Base-by-base conservation (phyloP, 805 yeast species). In the Priceomyces castillae region DNA sequence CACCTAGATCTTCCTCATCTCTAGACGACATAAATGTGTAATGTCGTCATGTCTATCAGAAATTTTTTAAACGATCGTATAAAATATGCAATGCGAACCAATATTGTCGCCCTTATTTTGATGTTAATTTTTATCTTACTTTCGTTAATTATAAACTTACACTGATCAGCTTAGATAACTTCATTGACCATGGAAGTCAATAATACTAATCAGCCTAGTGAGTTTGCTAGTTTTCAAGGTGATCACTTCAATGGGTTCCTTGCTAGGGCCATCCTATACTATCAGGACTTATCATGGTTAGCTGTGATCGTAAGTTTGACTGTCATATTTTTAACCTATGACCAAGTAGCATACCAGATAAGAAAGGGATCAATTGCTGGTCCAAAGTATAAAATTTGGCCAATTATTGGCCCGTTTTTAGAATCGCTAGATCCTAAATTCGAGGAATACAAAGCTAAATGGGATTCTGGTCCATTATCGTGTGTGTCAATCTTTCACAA, bases 401-500 rank as follows among this genome's bases (percentile, higher is more conserved):
- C 99, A 2, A 74, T 94, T 39, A 90, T 94, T 53, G 99, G 99
- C 2, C 98, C 99, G 2, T 94, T 94, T 56, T 72, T 94, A 64
- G 97, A 94, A 62, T 83, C 94, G 14, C 72, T 94, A 61, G 92
- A 94, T 70, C 99, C 99, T 16, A 90, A 92, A 62, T 94, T 94
- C 62, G 96, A 86, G 59, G 96, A 86, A 59, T 94, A 94, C 65
- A 74, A 80, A 63, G 87, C 87, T 39, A 94, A 94, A 65, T 94
- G 99, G 99, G 81, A 79, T 56, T 83, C 94, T 5, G 99, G 99
- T 48, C 94, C 92, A 11, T 74, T 94, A 44, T 86, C 96, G 11
- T 94, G 99, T 74, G 99, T 94, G 38, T 90, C 97, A 2, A 94
- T 94, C 48, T 94, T 94, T 77, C 99, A 94, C 74, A 94, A 94